Evolutionary conservation across 2,329 filamentous ascomycete species (phyloP), one percentile per base, ranked within the genome.

Genomic region (Cladosporium phlei): DNA sequence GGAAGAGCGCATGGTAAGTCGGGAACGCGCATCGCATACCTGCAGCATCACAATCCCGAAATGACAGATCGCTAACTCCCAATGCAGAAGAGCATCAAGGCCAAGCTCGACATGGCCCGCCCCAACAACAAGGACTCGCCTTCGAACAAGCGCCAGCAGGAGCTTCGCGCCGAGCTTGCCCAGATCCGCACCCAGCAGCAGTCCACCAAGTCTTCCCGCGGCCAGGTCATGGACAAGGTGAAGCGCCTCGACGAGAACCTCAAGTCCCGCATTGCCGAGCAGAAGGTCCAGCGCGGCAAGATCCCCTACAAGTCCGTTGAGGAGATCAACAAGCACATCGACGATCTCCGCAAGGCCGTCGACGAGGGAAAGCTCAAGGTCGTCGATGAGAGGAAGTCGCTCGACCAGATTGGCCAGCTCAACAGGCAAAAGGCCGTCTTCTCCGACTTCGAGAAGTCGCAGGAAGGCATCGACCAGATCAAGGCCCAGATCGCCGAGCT

Each of bases 371-470:
- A 79, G 66, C 90, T 98, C 85, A 95, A 90, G 73, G 75, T 98
- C 42, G 93, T 97, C 9, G 93, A 98, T 60, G 93, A 97, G 80
- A 94, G 88, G 77, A 97, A 96, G 79, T 83, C 88, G 7, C 77
- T 97, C 16, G 73, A 79, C 40, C 88, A 96, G 60, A 84, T 95
- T 59, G 86, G 85, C 38, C 84, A 73, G 66, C 74, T 97, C 56
- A 84, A 86, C 69, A 95, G 94, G 76, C 79, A 86, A 62, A 87
- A 87, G 73, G 97, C 96, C 81, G 85, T 82, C 69, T 96, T 98
- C 66, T 81, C 83, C 49, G 80, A 82, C 52, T 85, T 97, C 61
- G 88, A 95, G 50, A 82, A 86, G 50, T 76, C 82, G 25, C 87
- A 97, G 71, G 94, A 94, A 77, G 79, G 79, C 56, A 97, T 98